Conservation (phyloP, 139 green algal species). For the Tetraselmis striata region DNA sequence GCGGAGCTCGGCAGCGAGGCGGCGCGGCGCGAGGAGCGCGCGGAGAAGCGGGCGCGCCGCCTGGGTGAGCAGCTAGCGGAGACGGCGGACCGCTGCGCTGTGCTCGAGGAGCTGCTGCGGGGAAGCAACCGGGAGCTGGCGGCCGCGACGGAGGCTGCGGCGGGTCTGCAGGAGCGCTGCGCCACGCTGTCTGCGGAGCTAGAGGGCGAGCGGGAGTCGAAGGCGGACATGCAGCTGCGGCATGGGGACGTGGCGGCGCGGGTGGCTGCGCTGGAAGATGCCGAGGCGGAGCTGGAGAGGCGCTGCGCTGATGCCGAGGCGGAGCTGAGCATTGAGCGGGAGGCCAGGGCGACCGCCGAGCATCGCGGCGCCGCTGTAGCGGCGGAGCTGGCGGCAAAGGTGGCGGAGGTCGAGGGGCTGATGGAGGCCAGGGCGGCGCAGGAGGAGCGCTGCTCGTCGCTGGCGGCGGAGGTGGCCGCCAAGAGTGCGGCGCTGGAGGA, state of each 20-base stretch:
- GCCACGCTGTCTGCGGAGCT: neutral
- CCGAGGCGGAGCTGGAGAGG: neutral
- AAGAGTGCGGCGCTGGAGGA: too few species aligned
- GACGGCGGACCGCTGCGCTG: neutral
- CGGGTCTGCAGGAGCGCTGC: neutral
- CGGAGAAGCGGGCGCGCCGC: too few species aligned
- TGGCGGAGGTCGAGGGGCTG: too few species aligned
- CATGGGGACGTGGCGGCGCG: neutral
- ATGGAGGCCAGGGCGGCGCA: too few species aligned
- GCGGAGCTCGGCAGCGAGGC: too few species aligned
- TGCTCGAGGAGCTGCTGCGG: neutral
- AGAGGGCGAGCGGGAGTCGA: neutral
- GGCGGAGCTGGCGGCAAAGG: neutral
- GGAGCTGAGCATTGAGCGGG: neutral
- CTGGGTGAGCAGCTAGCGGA: too few species aligned
- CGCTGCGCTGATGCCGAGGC: neutral
- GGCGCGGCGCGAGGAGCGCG: too few species aligned
- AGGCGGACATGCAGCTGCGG: neutral
- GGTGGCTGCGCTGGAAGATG: neutral
- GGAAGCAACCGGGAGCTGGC: neutral
- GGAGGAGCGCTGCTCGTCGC: too few species aligned
- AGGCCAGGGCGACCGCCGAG: neutral
- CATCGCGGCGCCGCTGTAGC: neutral
- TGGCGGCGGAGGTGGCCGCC: too few species aligned
- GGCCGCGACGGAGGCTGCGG: neutral